These are phyloP conservation scores for Sporobolomyces phaffii DNA, from an alignment of 768 basidiomycete genomes.

Conservation along the genomic window DNA sequence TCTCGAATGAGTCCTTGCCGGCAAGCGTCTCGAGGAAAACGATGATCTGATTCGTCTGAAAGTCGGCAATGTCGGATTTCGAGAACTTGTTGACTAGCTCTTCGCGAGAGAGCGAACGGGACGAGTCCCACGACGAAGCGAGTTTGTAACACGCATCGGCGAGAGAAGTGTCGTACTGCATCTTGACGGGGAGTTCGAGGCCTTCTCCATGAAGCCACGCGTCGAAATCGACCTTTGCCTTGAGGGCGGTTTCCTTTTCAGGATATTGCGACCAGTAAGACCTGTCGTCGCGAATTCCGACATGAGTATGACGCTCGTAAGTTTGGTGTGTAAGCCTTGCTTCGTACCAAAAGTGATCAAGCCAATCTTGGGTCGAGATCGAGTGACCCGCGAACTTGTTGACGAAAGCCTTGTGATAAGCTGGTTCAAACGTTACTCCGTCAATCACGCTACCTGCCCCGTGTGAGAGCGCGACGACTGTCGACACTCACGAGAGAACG, in stretches of 20 bases:
- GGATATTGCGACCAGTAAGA: conserved; percentile 42
- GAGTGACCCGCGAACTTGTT: conserved; percentile 46
- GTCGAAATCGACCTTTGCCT: conserved; percentile 40
- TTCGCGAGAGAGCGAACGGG: conserved; percentile 16
- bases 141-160: conserved; percentile 44
- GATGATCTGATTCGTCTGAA: conserved; percentile 46
- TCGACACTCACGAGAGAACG: conserved; percentile 38
- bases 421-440: conserved; percentile 31
- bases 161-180: conserved; percentile 42
- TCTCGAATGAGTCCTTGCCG: conserved; percentile 23
- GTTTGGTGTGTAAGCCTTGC: too few relatives aligned
- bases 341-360: conserved; percentile 45
- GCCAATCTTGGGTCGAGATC: conserved; percentile 49
- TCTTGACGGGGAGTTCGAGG: conserved; percentile 44
- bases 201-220: conserved; percentile 49
- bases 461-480: too few relatives aligned
- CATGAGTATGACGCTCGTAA: conserved; percentile 34
- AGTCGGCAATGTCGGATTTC: conserved; percentile 43
- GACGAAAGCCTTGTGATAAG: conserved; percentile 49
- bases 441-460: too few relatives aligned
- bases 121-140: conserved; percentile 46
- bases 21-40: conserved; percentile 49
- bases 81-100: conserved; percentile 42
- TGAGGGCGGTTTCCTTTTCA: conserved; percentile 44
- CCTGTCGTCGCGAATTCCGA: conserved; percentile 41